Evolutionary conservation across 768 basidiomycete genomes (phyloP), one percentile per base, ranked within the genome.

Genomic region (Porpolomopsis calyptriformis): DNA sequence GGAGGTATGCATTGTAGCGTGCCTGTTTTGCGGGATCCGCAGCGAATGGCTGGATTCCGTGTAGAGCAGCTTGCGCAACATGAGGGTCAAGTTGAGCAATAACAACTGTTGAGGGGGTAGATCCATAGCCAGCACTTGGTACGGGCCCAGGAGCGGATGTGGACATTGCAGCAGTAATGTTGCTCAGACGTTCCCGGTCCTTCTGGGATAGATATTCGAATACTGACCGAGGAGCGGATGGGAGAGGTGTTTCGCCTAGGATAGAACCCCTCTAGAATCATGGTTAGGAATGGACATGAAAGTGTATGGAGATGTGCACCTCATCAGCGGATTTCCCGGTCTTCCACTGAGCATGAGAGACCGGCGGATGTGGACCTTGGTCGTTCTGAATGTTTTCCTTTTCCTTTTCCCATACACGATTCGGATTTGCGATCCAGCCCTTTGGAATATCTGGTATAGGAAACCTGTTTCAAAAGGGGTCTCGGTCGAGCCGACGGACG

Each of bases 121-220:
- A 53, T 16, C 57, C 45, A 23, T 57, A 49, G 12, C 51, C 38
- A n/a, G 61, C 49, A 2, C 54, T 49, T 19, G 57, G 46, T 11
- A 70, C 57, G 4, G 59, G 31, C 11, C 55, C 52, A 7, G 62
- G 54, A n/a, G 57, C 55, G n/a, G 55, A 53, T 37, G 62, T 49
- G 8, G 52, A 40, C 18, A 61, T 54, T 42, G 55, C 60, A 5
- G 72, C 55, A 10, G 74, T 60, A 22, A 86, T 73, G 23, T 71
- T 72, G 55, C 81, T 72, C 12, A 99, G 72, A 4, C 93, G 81
- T 49, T 96, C 92, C 46, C 80, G 77, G 55, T 94, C 90, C 56
- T 92, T 93, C 52, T 84, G 77, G 0, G 96, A 94, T 60, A 98
- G 78, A 59, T 81, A 98, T 37, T 98, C 93, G 60, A 94, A 97